Evolutionary conservation across 2,329 filamentous ascomycete species (phyloP), one percentile per base, ranked within the genome.

Genomic region (Xylariaceae sp.): DNA sequence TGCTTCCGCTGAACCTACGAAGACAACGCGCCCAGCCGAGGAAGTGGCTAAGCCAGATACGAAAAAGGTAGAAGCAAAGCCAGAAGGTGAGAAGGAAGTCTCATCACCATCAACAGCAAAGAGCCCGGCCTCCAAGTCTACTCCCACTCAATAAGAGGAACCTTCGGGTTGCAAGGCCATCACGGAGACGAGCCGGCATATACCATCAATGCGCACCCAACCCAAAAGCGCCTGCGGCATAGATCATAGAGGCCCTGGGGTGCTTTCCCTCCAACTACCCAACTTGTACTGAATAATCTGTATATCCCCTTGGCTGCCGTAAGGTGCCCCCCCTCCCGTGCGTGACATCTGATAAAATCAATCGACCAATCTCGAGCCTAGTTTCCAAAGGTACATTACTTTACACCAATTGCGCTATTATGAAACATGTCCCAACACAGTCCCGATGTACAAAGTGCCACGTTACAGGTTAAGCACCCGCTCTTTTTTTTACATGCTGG

Each of bases 271-370:
- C 19, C 18, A 36, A 26, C 26, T 26, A 26, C 26, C 26, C 30
- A 15, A 50, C 22, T 49, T 56, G 53, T 58, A 53, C 46, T 51
- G 50, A 43, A 53, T 53, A 48, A 56, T 53, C 39, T 58, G 49
- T 58, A 56, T 47, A 54, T 58, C 29, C 10, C 7, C 29, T 30
- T 30, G 29, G 2, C 29, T 30, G n/a, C n/a, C n/a, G n/a, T n/a
- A n/a, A n/a, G n/a, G n/a, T n/a, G n/a, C n/a, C n/a, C n/a, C n/a
- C n/a, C 10, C 29, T n/a, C n/a, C n/a, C n/a, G n/a, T n/a, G n/a
- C n/a, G n/a, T n/a, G n/a, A n/a, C n/a, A n/a, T n/a, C n/a, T n/a
- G n/a, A n/a, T n/a, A n/a, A n/a, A n/a, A n/a, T n/a, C n/a, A n/a
- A n/a, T n/a, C n/a, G n/a, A n/a, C n/a, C n/a, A n/a, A n/a, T n/a